phyloP scores from a whole-genome alignment of 1,139 yeast species.

The Scheffersomyces insectosa region DNA sequence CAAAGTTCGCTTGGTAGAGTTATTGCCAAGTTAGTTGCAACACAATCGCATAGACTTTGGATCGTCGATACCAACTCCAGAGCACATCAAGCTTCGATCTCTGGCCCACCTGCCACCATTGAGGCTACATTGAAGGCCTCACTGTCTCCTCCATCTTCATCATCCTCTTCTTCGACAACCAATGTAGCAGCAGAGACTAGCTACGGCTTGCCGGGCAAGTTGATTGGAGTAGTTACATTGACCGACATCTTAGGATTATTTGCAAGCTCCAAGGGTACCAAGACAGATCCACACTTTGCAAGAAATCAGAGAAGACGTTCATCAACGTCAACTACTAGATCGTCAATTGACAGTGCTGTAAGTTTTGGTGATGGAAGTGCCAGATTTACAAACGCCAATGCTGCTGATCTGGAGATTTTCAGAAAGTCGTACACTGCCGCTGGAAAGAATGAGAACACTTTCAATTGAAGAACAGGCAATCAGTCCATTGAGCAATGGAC shows the following conservation, averaged over 20 bases:
- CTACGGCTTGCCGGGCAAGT: constrained; percentile 60
- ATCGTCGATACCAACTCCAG: constrained; percentile 61
- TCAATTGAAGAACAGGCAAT: too few relatives aligned
- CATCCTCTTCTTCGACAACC: constrained; percentile 9
- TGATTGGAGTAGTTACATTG: constrained; percentile 86
- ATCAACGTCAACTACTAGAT: constrained; percentile 47
- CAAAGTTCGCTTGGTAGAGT: constrained; percentile 82
- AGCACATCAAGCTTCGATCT: constrained; percentile 12
- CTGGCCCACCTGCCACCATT: constrained; percentile 23
- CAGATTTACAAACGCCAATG: constrained; percentile 3
- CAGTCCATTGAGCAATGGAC: too few relatives aligned
- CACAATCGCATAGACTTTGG: constrained; percentile 92
- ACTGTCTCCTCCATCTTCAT: constrained; percentile 3
- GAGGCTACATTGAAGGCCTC: constrained; percentile 20
- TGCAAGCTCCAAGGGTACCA: constrained; percentile 66
- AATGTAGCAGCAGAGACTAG: constrained; percentile 7
- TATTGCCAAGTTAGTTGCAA: constrained; percentile 92
- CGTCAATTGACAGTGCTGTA: constrained; percentile 31
- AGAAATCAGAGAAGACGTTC: constrained; percentile 85
- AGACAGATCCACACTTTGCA: constrained; percentile 79
- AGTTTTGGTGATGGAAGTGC: constrained; percentile 1
- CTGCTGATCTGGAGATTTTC: constrained; percentile 18
- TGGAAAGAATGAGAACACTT: constrained; percentile 7
- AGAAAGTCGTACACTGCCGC: constrained; percentile 16
- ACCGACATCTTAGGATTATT: constrained; percentile 84